Evolutionary conservation across 1,139 yeast species (phyloP), one percentile per base, ranked within the genome.

Genomic region (Zygosaccharomyces pseudobailii): DNA sequence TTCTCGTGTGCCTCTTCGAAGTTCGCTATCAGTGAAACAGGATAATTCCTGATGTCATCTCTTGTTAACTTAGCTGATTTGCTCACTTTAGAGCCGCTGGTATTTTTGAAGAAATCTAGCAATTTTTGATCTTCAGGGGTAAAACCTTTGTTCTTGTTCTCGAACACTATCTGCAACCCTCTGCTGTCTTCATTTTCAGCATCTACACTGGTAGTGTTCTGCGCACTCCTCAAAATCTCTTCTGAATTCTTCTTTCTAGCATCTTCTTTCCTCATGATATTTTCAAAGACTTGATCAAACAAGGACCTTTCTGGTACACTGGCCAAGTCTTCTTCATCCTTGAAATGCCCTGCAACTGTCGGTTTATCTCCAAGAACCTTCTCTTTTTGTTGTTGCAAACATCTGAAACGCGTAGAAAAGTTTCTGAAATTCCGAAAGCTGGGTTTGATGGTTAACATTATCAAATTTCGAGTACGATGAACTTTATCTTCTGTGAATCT

Each of bases 21-120:
- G 39, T 41, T 46, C 3, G 57, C 49, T 7, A 53, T 47, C 42
- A 56, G 45, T 2, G 60, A 55, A 3, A 55, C 59, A 3, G 60
- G 60, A 39, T 52, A 52, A 22, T 52, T 49, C 33, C 59, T 51
- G 17, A 57, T 55, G 40, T 55, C 59, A 20, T 51, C 54, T 8
- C 52, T 55, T 3, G 55, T 54, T 19, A 55, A 36, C 34, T 48
- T 50, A n/a, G 57, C 55, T 2, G 51, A 46, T 17, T 48, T 53
- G 17, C 50, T 49, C 6, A 39, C 45, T 13, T 40, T 28, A 10
- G 24, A 47, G 23, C 45, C 49, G 30, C 51, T 43, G 17, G 51
- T 48, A 30, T 43, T 48, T 28, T 48, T 49, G 33, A 53, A 52
- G 28, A 55, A 55, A 10, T 47, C 51, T n/a, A 49, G 46, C 4